These are phyloP conservation scores for Citrus sinensis DNA, from an alignment of 345 rosid species.

Conservation along the genomic window DVS_A1.0 CM039163.1:37852001-37852500, in stretches of 20 bases:
- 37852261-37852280: slow-evolving; percentile 98
- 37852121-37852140: slow-evolving; percentile 94
- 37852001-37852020: neutral
- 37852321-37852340: neutral
- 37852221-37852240: slow-evolving; percentile 69
- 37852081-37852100: neutral
- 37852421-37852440: slow-evolving; percentile 99
- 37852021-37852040: neutral
- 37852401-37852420: slow-evolving; percentile 8
- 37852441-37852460: slow-evolving; percentile 98
- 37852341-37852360: neutral
- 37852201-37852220: slow-evolving; percentile 67
- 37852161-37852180: slow-evolving; percentile 53
- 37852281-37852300: slow-evolving; percentile 31
- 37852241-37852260: slow-evolving; percentile 60
- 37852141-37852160: slow-evolving; percentile 68
- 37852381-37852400: slow-evolving; percentile 16
- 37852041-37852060: neutral
- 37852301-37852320: slow-evolving; percentile 9
- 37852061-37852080: neutral
- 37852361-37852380: neutral
- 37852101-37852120: slow-evolving; percentile 91
- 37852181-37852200: slow-evolving; percentile 52
- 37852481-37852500: slow-evolving; percentile 32
- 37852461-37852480: slow-evolving; percentile 97